These are phyloP conservation scores for Fibroporia radiculosa DNA, from an alignment of 768 basidiomycete species.

Conservation along the genomic window DNA sequence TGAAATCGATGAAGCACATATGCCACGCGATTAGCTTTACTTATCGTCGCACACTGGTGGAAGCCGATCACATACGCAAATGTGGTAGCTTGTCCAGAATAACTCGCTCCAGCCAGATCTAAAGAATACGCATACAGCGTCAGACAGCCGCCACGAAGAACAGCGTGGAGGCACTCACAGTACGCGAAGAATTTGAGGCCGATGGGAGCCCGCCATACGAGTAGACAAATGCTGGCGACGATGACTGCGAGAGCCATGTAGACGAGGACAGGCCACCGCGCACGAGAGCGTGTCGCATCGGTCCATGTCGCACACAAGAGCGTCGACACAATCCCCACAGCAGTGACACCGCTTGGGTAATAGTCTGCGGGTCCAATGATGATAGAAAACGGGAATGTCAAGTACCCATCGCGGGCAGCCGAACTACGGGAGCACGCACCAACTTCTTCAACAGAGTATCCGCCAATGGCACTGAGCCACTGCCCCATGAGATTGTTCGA, in stretches of 20 bases:
- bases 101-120: slow-evolving; percentile 60
- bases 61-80: slow-evolving; percentile 44
- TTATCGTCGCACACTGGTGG: not conserved
- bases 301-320: slow-evolving; percentile 59
- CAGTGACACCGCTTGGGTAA: slow-evolving; percentile 59
- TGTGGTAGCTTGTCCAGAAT: slow-evolving; percentile 69
- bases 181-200: slow-evolving; percentile 72
- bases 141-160: not conserved
- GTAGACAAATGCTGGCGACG: slow-evolving; percentile 45
- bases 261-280: slow-evolving; percentile 58
- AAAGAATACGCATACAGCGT: not conserved
- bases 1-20: not conserved
- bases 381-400: not conserved
- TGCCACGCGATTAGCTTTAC: not conserved
- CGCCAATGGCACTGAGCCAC: slow-evolving; percentile 55
- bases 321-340: slow-evolving; percentile 56
- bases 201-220: slow-evolving; percentile 52
- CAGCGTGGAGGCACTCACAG: slow-evolving; percentile 31
- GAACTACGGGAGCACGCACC: slow-evolving; percentile 26
- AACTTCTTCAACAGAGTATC: slow-evolving; percentile 56
- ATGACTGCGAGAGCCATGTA: slow-evolving; percentile 53
- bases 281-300: slow-evolving; percentile 42
- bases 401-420: not conserved
- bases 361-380: slow-evolving; percentile 33
- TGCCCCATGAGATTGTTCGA: slow-evolving; percentile 71